Evolutionary conservation across 2,329 filamentous ascomycete species (phyloP).

Genomic region (Aquanectria penicillioides): DNA sequence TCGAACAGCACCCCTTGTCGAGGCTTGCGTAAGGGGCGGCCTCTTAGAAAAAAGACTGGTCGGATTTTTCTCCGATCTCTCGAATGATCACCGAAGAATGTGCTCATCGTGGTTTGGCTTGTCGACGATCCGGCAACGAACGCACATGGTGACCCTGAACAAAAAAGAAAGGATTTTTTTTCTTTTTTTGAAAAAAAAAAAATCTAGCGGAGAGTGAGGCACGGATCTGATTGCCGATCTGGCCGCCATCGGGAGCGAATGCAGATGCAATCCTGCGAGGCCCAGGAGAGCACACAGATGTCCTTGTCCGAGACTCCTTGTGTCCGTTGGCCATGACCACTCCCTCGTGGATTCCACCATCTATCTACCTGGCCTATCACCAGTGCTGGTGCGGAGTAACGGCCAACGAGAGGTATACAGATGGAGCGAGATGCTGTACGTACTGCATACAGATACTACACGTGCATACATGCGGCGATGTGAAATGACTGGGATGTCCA

Average conservation of each 20-base stretch:
- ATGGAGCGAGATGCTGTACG: too few relatives aligned
- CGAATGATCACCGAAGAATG: neutral
- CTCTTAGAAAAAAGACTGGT: neutral
- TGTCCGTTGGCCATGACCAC: too few relatives aligned
- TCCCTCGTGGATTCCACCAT: too few relatives aligned
- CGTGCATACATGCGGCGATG: too few relatives aligned
- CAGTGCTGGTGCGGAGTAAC: too few relatives aligned
- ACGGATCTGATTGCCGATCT: neutral
- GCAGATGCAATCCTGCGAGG: slow-evolving; percentile 1
- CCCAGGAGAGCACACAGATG: too few relatives aligned
- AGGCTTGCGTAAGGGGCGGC: neutral
- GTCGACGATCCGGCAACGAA: neutral
- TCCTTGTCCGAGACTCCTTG: too few relatives aligned
- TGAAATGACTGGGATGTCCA: too few relatives aligned
- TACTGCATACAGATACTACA: too few relatives aligned
- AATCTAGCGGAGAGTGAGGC: neutral
- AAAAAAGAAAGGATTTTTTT: too few relatives aligned
- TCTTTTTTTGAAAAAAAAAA: neutral
- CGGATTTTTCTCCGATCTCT: neutral
- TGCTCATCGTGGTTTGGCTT: neutral
- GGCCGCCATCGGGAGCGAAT: neutral
- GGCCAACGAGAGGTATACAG: too few relatives aligned
- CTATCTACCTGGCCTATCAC: too few relatives aligned
- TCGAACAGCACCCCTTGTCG: neutral
- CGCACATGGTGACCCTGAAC: neutral